These are phyloP conservation scores for Blastobotrys petasosporus DNA, from an alignment of 1,139 yeast genomes.

Conservation along the genomic window DNA sequence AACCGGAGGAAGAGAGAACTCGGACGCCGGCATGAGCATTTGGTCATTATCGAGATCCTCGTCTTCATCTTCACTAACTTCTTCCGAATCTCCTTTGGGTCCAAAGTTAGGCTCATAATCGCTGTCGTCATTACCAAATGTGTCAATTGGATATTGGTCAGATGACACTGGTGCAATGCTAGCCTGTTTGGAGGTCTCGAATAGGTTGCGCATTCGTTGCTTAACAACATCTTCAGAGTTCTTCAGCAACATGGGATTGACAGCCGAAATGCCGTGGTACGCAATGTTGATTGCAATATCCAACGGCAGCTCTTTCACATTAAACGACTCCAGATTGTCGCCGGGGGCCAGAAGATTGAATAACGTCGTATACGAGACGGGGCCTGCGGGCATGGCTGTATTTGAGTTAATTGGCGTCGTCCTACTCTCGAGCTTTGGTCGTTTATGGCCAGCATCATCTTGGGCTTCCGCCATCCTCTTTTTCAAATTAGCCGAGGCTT, in stretches of 20 bases:
- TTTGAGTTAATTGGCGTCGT: slow-evolving; percentile 24
- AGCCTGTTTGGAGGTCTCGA: slow-evolving; percentile 24
- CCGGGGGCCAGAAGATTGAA: slow-evolving; percentile 59
- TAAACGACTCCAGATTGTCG: slow-evolving; percentile 59
- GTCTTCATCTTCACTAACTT: slow-evolving; percentile 17
- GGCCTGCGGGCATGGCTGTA: slow-evolving; percentile 28
- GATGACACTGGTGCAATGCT: slow-evolving; percentile 14
- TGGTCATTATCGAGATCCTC: slow-evolving; percentile 21
- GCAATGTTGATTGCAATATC: slow-evolving; percentile 62
- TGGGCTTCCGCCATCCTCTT: slow-evolving; percentile 22
- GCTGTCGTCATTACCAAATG: slow-evolving; percentile 16
- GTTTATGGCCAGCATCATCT: slow-evolving; percentile 19
- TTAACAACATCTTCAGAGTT: slow-evolving; percentile 64
- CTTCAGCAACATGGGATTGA: slow-evolving; percentile 49
- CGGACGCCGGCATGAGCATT: slow-evolving; percentile 29
- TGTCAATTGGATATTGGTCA: slow-evolving; percentile 22
- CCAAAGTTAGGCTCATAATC: slow-evolving; percentile 14
- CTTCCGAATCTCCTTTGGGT: slow-evolving; percentile 10
- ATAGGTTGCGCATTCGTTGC: slow-evolving; percentile 49
- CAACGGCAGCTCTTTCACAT: slow-evolving; percentile 61
- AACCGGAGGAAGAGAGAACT: slow-evolving; percentile 57
- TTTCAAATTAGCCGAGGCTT: slow-evolving; percentile 28
- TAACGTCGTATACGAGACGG: slow-evolving; percentile 31
- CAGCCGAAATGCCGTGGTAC: slow-evolving; percentile 52
- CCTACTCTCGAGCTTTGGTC: slow-evolving; percentile 21